Percentiles rank a stretch among this genome's conserved stretches.
Conservation (phyloP, 106 monocot genomes). For the Allium fistulosum region DNA sequence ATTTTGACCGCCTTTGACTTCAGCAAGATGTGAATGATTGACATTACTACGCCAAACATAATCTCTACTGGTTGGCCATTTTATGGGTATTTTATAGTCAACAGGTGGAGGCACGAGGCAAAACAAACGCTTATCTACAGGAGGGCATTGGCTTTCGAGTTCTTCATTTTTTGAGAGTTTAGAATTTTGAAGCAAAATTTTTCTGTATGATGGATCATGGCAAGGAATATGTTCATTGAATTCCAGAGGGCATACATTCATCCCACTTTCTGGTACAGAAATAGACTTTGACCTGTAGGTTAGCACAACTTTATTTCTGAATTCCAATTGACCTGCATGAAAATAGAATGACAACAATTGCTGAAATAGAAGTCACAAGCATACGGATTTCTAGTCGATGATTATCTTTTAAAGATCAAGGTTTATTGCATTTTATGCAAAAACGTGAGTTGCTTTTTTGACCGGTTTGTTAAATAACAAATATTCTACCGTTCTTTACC, state of each 20-base stretch:
- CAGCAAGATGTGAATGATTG: constrained; percentile 92
- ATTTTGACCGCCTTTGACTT: constrained; percentile 97
- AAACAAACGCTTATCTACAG: constrained; percentile 62
- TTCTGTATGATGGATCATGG: constrained; percentile 53
- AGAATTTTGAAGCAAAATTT: constrained; percentile 24
- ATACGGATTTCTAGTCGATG: not conserved
- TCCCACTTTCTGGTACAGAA: constrained; percentile 64
- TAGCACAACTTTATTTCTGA: constrained; percentile 63
- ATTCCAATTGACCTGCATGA: constrained; percentile 29
- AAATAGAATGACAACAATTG: no score
- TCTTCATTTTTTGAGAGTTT: constrained; percentile 52
- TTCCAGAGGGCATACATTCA: constrained; percentile 69
- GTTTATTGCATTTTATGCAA: not conserved
- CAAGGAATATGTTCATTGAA: constrained; percentile 93
- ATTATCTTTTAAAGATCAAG: constrained; percentile 4
- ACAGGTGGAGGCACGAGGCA: constrained; percentile 87
- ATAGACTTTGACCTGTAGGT: constrained; percentile 48
- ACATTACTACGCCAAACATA: constrained; percentile 98
- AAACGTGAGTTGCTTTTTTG: not conserved
- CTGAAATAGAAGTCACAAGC: no score
- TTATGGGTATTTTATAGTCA: constrained; percentile 85
- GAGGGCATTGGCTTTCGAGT: constrained; percentile 91
- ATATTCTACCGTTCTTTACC: not conserved
- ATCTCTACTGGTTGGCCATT: constrained; percentile 87
- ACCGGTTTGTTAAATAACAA: not conserved